These are phyloP conservation scores for Myxozyma kluyveri DNA, from an alignment of 805 yeast genomes.

Conservation along the genomic window DNA sequence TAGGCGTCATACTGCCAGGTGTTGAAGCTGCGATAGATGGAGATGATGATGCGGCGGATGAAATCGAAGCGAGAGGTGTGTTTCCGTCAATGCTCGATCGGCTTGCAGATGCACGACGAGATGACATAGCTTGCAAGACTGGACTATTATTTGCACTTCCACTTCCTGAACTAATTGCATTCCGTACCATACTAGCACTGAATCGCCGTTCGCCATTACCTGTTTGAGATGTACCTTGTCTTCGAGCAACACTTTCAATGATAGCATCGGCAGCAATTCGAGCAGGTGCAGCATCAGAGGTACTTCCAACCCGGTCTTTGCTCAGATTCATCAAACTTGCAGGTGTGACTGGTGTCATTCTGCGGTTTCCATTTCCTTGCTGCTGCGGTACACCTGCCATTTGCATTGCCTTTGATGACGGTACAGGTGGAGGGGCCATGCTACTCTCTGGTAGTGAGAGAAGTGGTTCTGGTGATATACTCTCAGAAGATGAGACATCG, in stretches of 20 bases:
- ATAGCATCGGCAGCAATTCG: conserved; percentile 27
- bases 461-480: conserved; percentile 27
- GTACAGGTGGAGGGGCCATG: conserved; percentile 29
- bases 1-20: not conserved
- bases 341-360: conserved; percentile 36
- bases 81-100: not conserved
- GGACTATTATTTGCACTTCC: conserved; percentile 15
- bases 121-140: conserved; percentile 9
- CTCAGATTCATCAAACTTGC: conserved; percentile 37
- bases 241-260: conserved; percentile 26
- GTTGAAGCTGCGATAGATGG: not conserved
- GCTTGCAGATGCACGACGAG: conserved; percentile 8
- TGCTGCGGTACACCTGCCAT: not conserved
- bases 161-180: conserved; percentile 4
- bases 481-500: conserved; percentile 21
- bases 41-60: not conserved
- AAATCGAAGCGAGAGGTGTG: not conserved
- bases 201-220: too few relatives aligned
- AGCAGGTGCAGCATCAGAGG: conserved; percentile 31
- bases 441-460: conserved; percentile 17
- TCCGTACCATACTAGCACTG: not conserved
- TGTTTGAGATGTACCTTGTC: too few relatives aligned
- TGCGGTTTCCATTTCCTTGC: conserved; percentile 3
- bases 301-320: conserved; percentile 10
- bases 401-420: conserved; percentile 3